These are phyloP conservation scores for Vitis amurensis DNA, from an alignment of 164 flowering plant genomes.

Conservation along the genomic window DNA sequence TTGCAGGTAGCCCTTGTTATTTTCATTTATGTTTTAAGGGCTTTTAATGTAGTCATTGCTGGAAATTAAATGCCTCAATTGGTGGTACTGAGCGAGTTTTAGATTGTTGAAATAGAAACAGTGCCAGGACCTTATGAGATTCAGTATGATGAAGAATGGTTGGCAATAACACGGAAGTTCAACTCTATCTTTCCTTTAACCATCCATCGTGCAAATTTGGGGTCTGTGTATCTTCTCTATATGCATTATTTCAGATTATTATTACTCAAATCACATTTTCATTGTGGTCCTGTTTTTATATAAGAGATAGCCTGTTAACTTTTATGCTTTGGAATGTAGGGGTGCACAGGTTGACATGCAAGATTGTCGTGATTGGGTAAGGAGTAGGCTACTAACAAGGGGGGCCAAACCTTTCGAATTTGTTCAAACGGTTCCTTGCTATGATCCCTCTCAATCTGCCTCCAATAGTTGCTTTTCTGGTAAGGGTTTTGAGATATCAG, in stretches of 20 bases:
- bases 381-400: constrained; percentile 47
- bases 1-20: constrained; percentile 59
- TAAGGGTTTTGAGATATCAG: constrained; percentile 18
- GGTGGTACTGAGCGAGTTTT: constrained; percentile 1
- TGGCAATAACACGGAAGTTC: constrained; percentile 72
- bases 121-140: constrained; percentile 81
- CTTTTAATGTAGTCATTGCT: neutral
- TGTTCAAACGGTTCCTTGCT: constrained; percentile 53
- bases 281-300: neutral
- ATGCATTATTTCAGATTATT: neutral
- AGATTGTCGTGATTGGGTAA: constrained; percentile 68
- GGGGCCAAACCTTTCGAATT: constrained; percentile 83
- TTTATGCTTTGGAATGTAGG: constrained; percentile 30
- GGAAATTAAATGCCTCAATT: constrained; percentile 13
- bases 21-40: neutral
- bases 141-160: constrained; percentile 96
- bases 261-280: neutral
- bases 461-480: constrained; percentile 37
- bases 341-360: constrained; percentile 39
- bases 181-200: constrained; percentile 67
- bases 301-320: neutral
- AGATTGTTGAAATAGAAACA: constrained; percentile 85
- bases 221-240: constrained; percentile 35
- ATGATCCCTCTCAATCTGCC: constrained; percentile 46
- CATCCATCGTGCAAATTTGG: constrained; percentile 34